phyloP scores from a whole-genome alignment of 2,329 filamentous ascomycete species.

The Volutella citrinella region DNA sequence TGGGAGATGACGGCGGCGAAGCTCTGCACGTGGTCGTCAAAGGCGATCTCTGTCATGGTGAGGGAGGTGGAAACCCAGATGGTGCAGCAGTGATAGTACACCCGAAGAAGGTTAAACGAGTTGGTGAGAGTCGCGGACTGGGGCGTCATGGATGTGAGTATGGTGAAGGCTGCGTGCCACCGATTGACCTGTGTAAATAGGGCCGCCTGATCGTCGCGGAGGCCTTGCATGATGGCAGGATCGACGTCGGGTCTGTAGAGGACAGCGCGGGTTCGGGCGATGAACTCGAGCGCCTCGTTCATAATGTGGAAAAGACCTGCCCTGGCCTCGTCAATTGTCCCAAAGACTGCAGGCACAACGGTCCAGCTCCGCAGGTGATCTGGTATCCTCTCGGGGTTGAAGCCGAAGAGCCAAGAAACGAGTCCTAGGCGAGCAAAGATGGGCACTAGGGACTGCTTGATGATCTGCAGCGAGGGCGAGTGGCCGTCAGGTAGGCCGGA shows the following conservation, averaged over 20 bases:
- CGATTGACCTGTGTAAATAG: conserved; percentile 27
- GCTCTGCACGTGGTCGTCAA: conserved; percentile 31
- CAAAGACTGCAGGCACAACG: conserved; percentile 32
- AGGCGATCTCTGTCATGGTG: conserved; percentile 28
- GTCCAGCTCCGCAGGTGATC: conserved; percentile 28
- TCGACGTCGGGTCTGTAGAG: conserved; percentile 25
- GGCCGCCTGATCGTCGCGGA: conserved; percentile 31
- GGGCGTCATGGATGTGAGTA: conserved; percentile 23
- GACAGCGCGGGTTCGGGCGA: conserved; percentile 21
- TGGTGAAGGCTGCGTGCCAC: conserved; percentile 31
- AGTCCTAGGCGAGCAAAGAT: conserved; percentile 43
- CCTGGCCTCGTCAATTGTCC: conserved; percentile 30
- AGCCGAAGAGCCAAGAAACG: conserved; percentile 40
- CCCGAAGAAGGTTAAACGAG: conserved; percentile 29
- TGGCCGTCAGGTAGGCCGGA: conserved; percentile 27
- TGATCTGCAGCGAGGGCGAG: conserved; percentile 32
- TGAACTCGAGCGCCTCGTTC: conserved; percentile 38
- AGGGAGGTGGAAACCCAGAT: conserved; percentile 34
- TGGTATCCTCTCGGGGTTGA: conserved; percentile 34
- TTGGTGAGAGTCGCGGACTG: conserved; percentile 12
- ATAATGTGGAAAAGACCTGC: conserved; percentile 35
- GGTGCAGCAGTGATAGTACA: conserved; percentile 33
- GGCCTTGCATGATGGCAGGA: conserved; percentile 18
- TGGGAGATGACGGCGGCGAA: conserved; percentile 38
- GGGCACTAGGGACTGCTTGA: conserved; percentile 39